Base-by-base conservation (phyloP, 805 yeast species). In the Pichia rugopelliculosa region DNA sequence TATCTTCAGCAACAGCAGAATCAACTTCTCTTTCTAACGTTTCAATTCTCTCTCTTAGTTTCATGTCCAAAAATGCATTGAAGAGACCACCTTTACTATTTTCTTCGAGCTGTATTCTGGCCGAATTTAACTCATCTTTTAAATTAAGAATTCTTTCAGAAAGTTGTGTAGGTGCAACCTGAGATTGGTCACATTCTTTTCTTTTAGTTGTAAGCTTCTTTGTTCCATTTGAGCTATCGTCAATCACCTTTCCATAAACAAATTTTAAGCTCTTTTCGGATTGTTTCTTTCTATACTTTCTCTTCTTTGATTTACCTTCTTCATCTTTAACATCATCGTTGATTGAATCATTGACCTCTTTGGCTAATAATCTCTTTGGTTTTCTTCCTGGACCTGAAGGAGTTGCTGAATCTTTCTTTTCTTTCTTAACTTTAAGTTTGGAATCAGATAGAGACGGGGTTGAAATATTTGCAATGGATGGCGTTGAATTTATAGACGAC, bases 61-160 rank as follows among this genome's bases (percentile, higher is more conserved):
- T 48, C 50, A 48, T 48, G 22, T 48, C 50, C 27, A 48, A 30
- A 24, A 48, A 48, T 24, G 50, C 50, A 26, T 44, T 48, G 8
- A 48, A 48, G 2, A 41, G 30, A 12, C 24, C 22, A 40, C 50
- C 44, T 15, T 44, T 43, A 5, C 36, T 39, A 44, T 48, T 48
- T 36, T 40, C 45, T 27, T 44, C 47, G n/a, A 48, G 20, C 17
- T 48, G 39, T 4, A 13, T 15, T 24, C 17, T 39, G 2, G 43
- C 25, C 3, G 34, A n/a, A 4, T 30, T 20, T 15, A 44, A 22
- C 24, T 48, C 39, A 10, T 26, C 44, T 15, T n/a, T 39, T 34
- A 40, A 23, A 18, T 26, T 36, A 12, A 17, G 5, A 3, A 39
- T n/a, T 27, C 27, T 39, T 12, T 34, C 44, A 5, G 23, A 21